A percentile compares a stretch with the other conserved stretches of the same genome.
Conservation (phyloP, 257 asterid genomes). For the Phtheirospermum japonicum region DNA sequence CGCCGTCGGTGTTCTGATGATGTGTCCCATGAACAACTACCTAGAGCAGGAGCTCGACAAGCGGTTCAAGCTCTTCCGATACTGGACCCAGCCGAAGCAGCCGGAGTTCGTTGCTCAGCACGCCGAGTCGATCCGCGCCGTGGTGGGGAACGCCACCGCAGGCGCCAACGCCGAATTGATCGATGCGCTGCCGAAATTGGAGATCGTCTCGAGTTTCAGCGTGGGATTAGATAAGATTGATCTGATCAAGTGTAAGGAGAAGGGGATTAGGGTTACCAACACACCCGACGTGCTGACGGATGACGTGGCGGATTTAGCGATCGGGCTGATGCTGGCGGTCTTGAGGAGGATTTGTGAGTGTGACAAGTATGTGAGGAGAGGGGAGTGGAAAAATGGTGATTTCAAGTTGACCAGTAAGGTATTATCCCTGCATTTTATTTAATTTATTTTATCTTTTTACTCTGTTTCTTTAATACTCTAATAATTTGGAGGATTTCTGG, state of each 20-base stretch:
- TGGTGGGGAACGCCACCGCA: conserved; percentile 51
- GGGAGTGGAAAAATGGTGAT: conserved; percentile 61
- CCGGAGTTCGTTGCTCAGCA: conserved; percentile 47
- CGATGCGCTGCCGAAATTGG: conserved; percentile 67
- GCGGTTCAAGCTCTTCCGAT: conserved; percentile 66
- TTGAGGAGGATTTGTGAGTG: conserved; percentile 63
- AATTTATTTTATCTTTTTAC: background rate
- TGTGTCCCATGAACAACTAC: conserved; percentile 53
- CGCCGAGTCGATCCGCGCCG: conserved; percentile 63
- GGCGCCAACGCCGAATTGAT: conserved; percentile 59
- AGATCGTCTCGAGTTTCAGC: conserved; percentile 67
- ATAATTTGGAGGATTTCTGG: no score
- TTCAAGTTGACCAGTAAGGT: conserved; percentile 74
- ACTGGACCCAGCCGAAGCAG: conserved; percentile 51
- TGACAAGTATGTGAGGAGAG: conserved; percentile 63
- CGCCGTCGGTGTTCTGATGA: conserved; percentile 59
- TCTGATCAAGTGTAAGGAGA: conserved; percentile 62
- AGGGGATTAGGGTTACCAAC: no score
- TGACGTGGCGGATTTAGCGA: conserved; percentile 90
- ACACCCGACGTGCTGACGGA: conserved; percentile 91
- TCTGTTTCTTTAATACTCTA: background rate
- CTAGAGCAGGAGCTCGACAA: conserved; percentile 63
- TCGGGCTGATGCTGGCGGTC: conserved; percentile 68
- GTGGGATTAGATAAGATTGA: conserved; percentile 88
- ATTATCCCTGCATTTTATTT: background rate